These are phyloP conservation scores for Lophium mytilinum DNA, from an alignment of 495 filamentous ascomycete genomes.

Conservation along the genomic window DNA sequence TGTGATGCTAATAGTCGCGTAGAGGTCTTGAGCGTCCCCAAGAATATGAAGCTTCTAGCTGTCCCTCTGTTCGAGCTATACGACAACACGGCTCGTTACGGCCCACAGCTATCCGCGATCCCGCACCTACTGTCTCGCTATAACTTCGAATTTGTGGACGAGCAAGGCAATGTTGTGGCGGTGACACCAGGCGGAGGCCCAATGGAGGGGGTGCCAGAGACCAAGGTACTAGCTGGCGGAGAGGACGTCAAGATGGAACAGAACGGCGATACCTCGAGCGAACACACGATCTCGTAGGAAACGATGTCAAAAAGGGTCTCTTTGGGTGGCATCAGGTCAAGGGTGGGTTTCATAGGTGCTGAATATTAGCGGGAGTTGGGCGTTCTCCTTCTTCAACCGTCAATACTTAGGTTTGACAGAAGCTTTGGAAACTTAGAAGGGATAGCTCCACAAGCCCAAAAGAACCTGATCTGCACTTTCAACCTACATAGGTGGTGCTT, in stretches of 20 bases:
- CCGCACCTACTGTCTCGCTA: constrained; percentile 89
- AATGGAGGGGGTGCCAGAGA: constrained; percentile 45
- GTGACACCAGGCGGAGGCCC: constrained; percentile 67
- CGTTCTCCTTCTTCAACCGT: too few relatives aligned
- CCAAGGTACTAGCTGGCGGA: constrained; percentile 69
- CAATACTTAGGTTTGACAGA: too few relatives aligned
- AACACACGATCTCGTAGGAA: constrained; percentile 11
- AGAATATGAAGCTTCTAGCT: constrained; percentile 98
- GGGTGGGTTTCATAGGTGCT: background rate
- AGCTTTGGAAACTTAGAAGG: too few relatives aligned
- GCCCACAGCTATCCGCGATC: constrained; percentile 91
- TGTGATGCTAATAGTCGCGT: constrained; percentile 7
- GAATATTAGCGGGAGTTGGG: background rate
- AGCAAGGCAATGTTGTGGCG: constrained; percentile 79
- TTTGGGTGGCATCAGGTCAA: background rate
- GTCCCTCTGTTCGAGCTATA: constrained; percentile 96
- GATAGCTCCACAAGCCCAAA: too few relatives aligned
- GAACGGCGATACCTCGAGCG: constrained; percentile 23
- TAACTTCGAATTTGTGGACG: constrained; percentile 98
- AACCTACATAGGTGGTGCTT: too few relatives aligned
- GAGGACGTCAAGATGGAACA: constrained; percentile 45
- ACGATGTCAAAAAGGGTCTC: background rate
- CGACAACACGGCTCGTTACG: constrained; percentile 91
- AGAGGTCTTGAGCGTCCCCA: constrained; percentile 96
- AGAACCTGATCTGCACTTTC: too few relatives aligned